Evolutionary conservation across 2,329 filamentous ascomycete species (phyloP).

Genomic region (Septoria petroselini): DNA sequence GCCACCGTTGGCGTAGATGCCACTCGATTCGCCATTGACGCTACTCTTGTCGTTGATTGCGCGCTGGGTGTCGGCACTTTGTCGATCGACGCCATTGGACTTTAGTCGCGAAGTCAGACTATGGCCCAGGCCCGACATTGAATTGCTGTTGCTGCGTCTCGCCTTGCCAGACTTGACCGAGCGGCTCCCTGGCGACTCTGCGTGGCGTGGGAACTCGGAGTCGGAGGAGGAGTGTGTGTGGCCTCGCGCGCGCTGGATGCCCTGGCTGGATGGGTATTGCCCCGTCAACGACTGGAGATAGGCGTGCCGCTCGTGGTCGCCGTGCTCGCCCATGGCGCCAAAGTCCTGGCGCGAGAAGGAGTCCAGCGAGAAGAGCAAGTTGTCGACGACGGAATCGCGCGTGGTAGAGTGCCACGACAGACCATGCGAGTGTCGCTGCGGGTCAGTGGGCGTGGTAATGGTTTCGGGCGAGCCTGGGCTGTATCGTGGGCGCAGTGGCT

Average conservation of each 20-base stretch:
- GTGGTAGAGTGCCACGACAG: constrained; percentile 76
- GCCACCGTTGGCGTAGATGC: constrained; percentile 45
- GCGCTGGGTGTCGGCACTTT: constrained; percentile 26
- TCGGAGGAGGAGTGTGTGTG: constrained; percentile 62
- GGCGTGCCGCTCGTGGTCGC: constrained; percentile 24
- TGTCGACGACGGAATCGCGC: constrained; percentile 87
- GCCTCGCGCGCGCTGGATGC: constrained; percentile 48
- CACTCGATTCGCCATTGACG: constrained; percentile 19
- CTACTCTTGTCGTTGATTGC: constrained; percentile 12
- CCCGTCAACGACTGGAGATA: constrained; percentile 22
- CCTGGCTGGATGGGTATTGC: constrained; percentile 9
- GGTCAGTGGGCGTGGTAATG: constrained; percentile 4
- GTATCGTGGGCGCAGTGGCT: constrained; percentile 14
- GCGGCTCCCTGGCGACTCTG: constrained; percentile 36
- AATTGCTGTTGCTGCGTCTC: constrained; percentile 76
- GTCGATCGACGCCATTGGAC: constrained; percentile 18
- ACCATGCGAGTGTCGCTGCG: constrained; percentile 66
- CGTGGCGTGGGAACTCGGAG: constrained; percentile 52
- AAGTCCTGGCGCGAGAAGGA: constrained; percentile 57
- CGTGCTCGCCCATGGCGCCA: constrained; percentile 16
- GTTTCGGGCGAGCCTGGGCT: constrained; percentile 7
- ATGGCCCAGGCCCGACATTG: constrained; percentile 53
- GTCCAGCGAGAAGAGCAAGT: constrained; percentile 91
- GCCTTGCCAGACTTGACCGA: constrained; percentile 39
- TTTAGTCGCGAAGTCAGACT: constrained; percentile 20